phyloP scores from a whole-genome alignment of 78 protist genomes.

The Salpingoeca rosetta region DNA sequence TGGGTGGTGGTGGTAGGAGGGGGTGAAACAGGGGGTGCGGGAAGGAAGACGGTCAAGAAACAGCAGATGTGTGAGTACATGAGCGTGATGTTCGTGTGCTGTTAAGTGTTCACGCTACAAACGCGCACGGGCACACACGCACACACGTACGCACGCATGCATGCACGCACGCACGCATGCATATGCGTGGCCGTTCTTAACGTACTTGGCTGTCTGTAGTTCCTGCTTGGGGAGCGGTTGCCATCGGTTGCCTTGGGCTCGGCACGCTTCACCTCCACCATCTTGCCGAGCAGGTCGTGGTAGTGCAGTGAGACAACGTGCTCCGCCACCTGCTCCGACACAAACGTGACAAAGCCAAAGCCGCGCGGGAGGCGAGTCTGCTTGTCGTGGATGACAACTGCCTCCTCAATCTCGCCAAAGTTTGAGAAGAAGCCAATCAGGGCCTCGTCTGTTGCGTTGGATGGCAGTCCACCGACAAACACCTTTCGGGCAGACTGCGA shows the following conservation, averaged over 20 bases:
- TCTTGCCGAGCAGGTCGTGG: not conserved
- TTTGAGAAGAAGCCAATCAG: not conserved
- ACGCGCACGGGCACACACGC: too few species aligned
- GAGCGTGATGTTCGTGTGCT: too few species aligned
- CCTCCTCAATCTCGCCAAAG: not conserved
- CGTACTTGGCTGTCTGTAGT: too few species aligned
- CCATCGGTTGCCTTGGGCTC: not conserved
- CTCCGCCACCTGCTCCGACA: not conserved
- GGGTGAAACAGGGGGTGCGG: too few species aligned
- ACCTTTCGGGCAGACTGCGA: not conserved
- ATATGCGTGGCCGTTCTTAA: too few species aligned
- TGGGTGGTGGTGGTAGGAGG: too few species aligned
- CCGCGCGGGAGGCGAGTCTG: slow-evolving; percentile 3
- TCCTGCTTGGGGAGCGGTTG: too few species aligned
- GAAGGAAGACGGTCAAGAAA: too few species aligned
- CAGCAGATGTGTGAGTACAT: too few species aligned
- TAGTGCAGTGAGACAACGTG: not conserved
- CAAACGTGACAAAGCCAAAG: slow-evolving; percentile 1
- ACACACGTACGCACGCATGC: too few species aligned
- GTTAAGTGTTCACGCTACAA: too few species aligned
- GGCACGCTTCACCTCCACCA: not conserved
- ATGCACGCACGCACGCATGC: too few species aligned
- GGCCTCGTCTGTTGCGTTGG: not conserved
- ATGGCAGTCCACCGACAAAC: not conserved
- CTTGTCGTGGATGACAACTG: not conserved